Evolutionary conservation across 805 yeast genomes (phyloP).

Genomic region (Zygosaccharomyces bisporus): DNA sequence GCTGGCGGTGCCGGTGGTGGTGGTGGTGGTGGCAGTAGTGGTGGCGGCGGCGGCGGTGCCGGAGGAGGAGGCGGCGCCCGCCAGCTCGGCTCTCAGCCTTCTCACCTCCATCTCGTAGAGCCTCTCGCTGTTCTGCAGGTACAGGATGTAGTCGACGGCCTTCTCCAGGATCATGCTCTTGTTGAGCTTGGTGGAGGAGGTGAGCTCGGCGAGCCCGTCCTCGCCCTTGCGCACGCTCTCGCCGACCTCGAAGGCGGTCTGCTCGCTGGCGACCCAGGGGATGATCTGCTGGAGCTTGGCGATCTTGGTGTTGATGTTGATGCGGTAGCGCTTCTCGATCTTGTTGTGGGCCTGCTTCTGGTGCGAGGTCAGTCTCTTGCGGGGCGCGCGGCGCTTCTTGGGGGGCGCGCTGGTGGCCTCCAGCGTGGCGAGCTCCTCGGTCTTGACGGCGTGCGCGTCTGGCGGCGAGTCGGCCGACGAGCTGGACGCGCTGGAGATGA

Average conservation of each 20-base stretch:
- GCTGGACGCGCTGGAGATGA: constrained; percentile 26
- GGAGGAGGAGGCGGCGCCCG: constrained; percentile 1
- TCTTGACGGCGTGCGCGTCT: constrained; percentile 9
- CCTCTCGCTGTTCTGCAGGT: constrained; percentile 49
- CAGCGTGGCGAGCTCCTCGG: constrained; percentile 3
- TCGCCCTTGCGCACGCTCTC: constrained; percentile 16
- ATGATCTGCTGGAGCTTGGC: constrained; percentile 63
- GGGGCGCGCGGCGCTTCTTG: constrained; percentile 46
- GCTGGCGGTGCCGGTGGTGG: not conserved
- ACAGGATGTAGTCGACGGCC: constrained; percentile 58
- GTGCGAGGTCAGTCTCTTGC: constrained; percentile 52
- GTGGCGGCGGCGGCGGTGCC: not conserved
- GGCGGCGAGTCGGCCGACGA: constrained; percentile 25
- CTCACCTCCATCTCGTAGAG: constrained; percentile 32
- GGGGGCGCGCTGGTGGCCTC: constrained; percentile 8
- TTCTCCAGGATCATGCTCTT: constrained; percentile 66
- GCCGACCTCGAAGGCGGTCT: constrained; percentile 53
- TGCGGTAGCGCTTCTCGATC: constrained; percentile 67
- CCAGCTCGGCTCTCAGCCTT: constrained; percentile 35
- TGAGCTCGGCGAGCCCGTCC: constrained; percentile 7
- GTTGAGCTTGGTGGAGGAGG: constrained; percentile 45
- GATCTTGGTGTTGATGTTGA: constrained; percentile 67
- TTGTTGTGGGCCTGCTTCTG: constrained; percentile 72
- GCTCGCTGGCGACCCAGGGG: constrained; percentile 62
- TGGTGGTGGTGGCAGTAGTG: not conserved